Conservation (phyloP, 1,284 basidiomycete genomes). For the Pisolithus thermaeus region DNA sequence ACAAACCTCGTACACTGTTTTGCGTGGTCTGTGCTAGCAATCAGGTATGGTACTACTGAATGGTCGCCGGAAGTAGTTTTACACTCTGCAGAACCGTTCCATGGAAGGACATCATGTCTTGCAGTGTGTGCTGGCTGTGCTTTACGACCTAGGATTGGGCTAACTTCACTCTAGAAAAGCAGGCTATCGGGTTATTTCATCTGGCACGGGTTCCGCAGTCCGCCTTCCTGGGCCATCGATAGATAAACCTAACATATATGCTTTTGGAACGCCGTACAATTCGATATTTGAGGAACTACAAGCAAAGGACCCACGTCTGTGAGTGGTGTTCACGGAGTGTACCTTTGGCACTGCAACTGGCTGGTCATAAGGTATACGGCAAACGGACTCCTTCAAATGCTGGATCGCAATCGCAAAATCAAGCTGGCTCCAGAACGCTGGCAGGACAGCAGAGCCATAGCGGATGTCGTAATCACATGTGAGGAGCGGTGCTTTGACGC, state of each 20-base stretch:
- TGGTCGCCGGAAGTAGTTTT: slow-evolving; percentile 7
- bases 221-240: slow-evolving; percentile 93
- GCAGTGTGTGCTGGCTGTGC: slow-evolving; percentile 50
- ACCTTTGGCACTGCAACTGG: slow-evolving; percentile 10
- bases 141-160: background rate
- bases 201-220: slow-evolving; percentile 95
- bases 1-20: slow-evolving; percentile 74
- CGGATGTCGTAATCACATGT: slow-evolving; percentile 97
- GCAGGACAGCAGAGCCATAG: slow-evolving; percentile 86
- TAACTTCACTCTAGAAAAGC: slow-evolving; percentile 55
- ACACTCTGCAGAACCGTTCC: slow-evolving; percentile 77
- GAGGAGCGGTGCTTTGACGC: slow-evolving; percentile 99
- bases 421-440: slow-evolving; percentile 95
- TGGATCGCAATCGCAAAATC: slow-evolving; percentile 91
- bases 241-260: slow-evolving; percentile 96
- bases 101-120: slow-evolving; percentile 98
- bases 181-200: slow-evolving; percentile 88
- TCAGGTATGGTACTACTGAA: slow-evolving; percentile 53
- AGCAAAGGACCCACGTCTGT: slow-evolving; percentile 82
- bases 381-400: slow-evolving; percentile 95
- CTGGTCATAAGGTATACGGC: slow-evolving; percentile 70
- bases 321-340: slow-evolving; percentile 27
- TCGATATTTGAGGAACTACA: slow-evolving; percentile 92
- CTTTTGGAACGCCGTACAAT: slow-evolving; percentile 98
- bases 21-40: slow-evolving; percentile 99